phyloP scores from a whole-genome alignment of 257 asterid species.

The Ehretia macrophylla region DNA sequence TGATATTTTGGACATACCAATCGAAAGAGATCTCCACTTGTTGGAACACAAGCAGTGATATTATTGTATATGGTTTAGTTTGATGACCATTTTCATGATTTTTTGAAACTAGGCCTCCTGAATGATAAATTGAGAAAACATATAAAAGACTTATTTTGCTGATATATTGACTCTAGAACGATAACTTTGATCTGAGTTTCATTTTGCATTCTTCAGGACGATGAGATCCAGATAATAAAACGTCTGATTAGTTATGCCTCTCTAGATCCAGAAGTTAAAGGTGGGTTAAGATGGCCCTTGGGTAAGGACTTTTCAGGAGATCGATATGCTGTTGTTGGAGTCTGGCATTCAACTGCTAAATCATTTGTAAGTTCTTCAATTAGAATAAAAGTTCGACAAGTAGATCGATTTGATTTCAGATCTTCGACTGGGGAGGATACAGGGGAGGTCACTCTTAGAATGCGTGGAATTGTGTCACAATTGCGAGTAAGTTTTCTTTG shows the following conservation, averaged over 20 bases:
- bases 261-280: slow-evolving; percentile 40
- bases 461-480: slow-evolving; percentile 32
- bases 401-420: slow-evolving; percentile 46
- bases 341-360: slow-evolving; percentile 39
- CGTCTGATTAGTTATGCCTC: slow-evolving; percentile 35
- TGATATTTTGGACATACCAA: too few species aligned
- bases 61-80: too few species aligned
- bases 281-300: slow-evolving; percentile 49
- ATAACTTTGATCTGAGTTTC: slow-evolving; percentile 1
- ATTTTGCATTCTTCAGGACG: slow-evolving; percentile 32
- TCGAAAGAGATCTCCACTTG: too few species aligned
- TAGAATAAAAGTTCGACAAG: slow-evolving; percentile 38
- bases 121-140: too few species aligned
- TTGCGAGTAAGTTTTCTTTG: slow-evolving; percentile 28
- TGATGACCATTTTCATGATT: too few species aligned
- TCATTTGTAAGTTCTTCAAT: slow-evolving; percentile 29
- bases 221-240: slow-evolving; percentile 29
- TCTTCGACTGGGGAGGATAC: slow-evolving; percentile 46
- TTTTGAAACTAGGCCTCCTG: too few species aligned
- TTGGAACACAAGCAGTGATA: too few species aligned
- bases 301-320: slow-evolving; percentile 39
- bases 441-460: slow-evolving; percentile 32
- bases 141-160: too few species aligned
- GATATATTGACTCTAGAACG: not conserved
- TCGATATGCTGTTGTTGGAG: slow-evolving; percentile 31